Conservation (phyloP, 108 stramenopile species). For the Skeletonema tropicum region DNA sequence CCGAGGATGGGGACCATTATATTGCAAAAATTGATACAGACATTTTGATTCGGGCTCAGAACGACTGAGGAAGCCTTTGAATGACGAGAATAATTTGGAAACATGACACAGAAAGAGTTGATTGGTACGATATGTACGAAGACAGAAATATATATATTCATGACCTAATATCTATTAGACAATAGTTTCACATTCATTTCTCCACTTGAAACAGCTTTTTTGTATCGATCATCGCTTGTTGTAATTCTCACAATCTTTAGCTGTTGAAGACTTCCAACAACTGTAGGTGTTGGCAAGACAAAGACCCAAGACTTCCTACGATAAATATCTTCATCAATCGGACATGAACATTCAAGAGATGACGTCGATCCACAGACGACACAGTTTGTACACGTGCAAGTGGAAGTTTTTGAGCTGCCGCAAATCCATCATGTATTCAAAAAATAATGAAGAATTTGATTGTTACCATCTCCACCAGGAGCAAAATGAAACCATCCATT, state of each 20-base stretch:
- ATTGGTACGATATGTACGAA: not conserved
- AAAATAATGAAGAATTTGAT: conserved; percentile 20
- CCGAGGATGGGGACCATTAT: not conserved
- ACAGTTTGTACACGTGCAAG: too few species aligned
- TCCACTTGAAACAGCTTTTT: too few species aligned
- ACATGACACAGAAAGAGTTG: too few species aligned
- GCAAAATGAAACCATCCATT: conserved; percentile 29
- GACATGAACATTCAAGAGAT: too few species aligned
- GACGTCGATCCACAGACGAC: too few species aligned
- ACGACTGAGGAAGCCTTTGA: not conserved
- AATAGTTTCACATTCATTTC: too few species aligned
- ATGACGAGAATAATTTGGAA: not conserved
- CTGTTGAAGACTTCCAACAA: too few species aligned
- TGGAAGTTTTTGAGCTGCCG: not conserved
- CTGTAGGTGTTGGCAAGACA: too few species aligned
- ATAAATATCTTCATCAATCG: too few species aligned
- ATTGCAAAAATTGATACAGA: not conserved
- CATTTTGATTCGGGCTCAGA: not conserved
- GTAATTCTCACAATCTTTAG: too few species aligned
- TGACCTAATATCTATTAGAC: not conserved
- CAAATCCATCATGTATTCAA: not conserved
- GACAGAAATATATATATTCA: not conserved
- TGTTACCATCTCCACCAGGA: conserved; percentile 20
- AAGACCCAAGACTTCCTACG: too few species aligned
- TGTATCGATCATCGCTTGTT: too few species aligned